Base-by-base conservation (phyloP, 1,284 basidiomycete genomes). In the Melanopsichium pennsylvanicum region DNA sequence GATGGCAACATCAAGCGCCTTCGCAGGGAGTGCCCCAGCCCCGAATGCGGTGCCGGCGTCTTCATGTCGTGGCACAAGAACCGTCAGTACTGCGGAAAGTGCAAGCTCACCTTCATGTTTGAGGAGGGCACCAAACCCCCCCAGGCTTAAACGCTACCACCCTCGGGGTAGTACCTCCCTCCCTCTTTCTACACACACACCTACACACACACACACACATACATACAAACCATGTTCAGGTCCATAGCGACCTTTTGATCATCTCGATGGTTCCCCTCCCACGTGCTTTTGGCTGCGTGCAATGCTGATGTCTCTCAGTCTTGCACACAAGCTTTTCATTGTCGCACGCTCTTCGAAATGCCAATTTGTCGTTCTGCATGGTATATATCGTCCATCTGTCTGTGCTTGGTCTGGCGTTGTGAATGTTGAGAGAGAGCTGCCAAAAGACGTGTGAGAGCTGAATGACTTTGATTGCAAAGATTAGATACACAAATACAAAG, bases 1-100 rank as follows among this genome's bases (percentile, higher is more conserved):
- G 94, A 97, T 81, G 96, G 95, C 84, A 96, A 96, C 86, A 94
- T 98, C 87, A 95, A 97, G 88, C 93, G 95, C 83, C 89, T 98
- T 69, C 89, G 95, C 81, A 91, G 95, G 79, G 95, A 97, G 84
- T 97, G 95, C 85, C 92, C 92, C 35, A 41, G 78, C 55, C 79
- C 79, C 48, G 62, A 72, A 58, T 81, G 79, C 55, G 77, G 77
- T 54, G 75, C 79, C 45, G 77, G 77, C 56, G 66, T 80, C 67
- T 81, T 81, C 58, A 77, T 81, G 75, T 59, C 64, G 40, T 78
- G 76, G 76, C 79, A 81, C 79, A 71, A 73, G 70, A 74, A 81
- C 76, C 67, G 78, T 38, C 77, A 79, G 74, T 80, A 80, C 76
- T 80, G 78, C 66, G 78, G 78, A 47, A 80, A 80, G 75, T 80